Conservation (phyloP, 1,284 basidiomycete species). For the Papiliotrema fonsecae region DNA sequence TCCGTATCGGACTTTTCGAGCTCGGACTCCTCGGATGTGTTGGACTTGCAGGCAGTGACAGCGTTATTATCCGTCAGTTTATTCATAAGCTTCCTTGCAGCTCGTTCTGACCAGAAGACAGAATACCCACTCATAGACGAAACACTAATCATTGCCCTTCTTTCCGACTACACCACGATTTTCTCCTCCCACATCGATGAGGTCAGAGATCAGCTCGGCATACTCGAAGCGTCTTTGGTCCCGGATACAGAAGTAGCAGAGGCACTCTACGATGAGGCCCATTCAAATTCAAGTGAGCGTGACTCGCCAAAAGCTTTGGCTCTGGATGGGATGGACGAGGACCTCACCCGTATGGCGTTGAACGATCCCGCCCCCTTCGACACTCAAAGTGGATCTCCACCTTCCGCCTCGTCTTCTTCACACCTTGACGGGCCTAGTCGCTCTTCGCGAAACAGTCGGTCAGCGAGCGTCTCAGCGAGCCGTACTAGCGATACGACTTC, state of each 20-base stretch:
- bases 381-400: neutral
- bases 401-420: neutral
- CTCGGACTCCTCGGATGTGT: neutral
- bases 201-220: slow-evolving; percentile 40
- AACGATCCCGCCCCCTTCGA: neutral
- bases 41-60: neutral
- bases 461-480: neutral
- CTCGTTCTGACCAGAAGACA: slow-evolving; percentile 16
- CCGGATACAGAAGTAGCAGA: slow-evolving; percentile 22
- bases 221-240: slow-evolving; percentile 42
- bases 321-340: neutral
- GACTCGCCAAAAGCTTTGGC: neutral
- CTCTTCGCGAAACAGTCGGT: neutral
- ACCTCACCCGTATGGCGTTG: neutral
- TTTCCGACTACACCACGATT: slow-evolving; percentile 33
- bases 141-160: slow-evolving; percentile 35
- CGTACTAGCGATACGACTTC: neutral
- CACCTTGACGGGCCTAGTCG: neutral
- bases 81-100: neutral
- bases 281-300: neutral
- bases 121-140: slow-evolving; percentile 43
- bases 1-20: too few species aligned
- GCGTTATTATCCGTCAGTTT: slow-evolving; percentile 6
- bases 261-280: neutral
- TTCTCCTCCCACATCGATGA: slow-evolving; percentile 19